These are phyloP conservation scores for Chalciporus sp. DNA, from an alignment of 1,284 basidiomycete genomes.

Conservation along the genomic window DNA sequence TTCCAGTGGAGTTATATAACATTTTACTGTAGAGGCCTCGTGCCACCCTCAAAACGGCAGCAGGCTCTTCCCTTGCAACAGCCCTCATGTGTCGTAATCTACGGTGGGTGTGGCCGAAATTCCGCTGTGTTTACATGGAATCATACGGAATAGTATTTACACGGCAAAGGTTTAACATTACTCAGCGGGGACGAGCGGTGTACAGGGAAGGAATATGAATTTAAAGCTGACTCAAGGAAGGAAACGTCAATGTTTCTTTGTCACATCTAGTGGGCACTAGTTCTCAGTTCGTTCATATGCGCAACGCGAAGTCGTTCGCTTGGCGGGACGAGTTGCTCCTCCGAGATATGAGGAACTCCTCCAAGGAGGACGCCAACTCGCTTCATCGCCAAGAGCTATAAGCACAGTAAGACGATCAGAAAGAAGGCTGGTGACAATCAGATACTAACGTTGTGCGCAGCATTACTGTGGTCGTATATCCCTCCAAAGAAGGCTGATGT, in stretches of 20 bases:
- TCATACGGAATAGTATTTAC: background rate
- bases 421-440: background rate
- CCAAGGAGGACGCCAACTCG: slow-evolving; percentile 82
- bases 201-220: background rate
- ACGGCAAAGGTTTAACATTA: background rate
- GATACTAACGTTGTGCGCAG: slow-evolving; percentile 71
- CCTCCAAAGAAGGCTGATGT: slow-evolving; percentile 91
- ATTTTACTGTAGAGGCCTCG: no score
- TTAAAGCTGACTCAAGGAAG: background rate
- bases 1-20: no score
- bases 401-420: background rate
- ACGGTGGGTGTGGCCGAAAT: no score
- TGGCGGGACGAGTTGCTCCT: slow-evolving; percentile 58
- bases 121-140: background rate
- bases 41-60: no score
- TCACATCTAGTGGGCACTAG: background rate
- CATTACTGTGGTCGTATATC: slow-evolving; percentile 88
- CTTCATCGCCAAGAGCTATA: slow-evolving; percentile 75
- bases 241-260: background rate
- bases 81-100: no score
- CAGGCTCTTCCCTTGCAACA: no score
- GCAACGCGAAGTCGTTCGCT: slow-evolving; percentile 63
- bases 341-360: slow-evolving; percentile 57
- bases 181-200: background rate
- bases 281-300: slow-evolving; percentile 36